Evolutionary conservation across 2,329 filamentous ascomycete genomes (phyloP).

Genomic region (Stemphylium lycopersici): DNA sequence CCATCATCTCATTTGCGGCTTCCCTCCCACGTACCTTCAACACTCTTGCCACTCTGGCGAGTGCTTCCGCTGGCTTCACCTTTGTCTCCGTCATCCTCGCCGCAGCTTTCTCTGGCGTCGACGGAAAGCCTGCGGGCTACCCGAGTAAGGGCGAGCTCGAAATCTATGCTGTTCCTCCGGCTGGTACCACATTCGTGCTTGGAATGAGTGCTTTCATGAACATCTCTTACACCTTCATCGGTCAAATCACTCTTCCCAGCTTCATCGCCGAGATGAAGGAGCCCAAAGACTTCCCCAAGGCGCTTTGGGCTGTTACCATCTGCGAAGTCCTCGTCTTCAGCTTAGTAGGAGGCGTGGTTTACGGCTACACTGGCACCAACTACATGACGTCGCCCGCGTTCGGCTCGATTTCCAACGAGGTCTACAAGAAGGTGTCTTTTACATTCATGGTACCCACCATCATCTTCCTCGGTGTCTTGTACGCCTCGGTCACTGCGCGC

Average conservation of each 20-base stretch:
- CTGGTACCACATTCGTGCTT: conserved; percentile 77
- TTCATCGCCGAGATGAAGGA: conserved; percentile 95
- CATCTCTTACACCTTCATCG: conserved; percentile 95
- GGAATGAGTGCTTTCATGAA: conserved; percentile 91
- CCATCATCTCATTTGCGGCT: conserved; percentile 75
- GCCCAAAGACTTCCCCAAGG: conserved; percentile 85
- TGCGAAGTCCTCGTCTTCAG: conserved; percentile 86
- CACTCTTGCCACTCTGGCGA: conserved; percentile 78
- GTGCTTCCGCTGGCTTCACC: conserved; percentile 82
- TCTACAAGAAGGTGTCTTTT: conserved; percentile 87
- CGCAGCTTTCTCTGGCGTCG: conserved; percentile 78
- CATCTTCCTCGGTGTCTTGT: conserved; percentile 89
- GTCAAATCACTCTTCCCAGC: conserved; percentile 89
- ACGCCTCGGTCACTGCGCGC: conserved; percentile 85
- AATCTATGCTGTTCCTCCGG: conserved; percentile 70
- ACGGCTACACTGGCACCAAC: conserved; percentile 86
- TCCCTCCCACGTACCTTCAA: conserved; percentile 87
- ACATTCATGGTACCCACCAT: conserved; percentile 96
- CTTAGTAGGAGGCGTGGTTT: conserved; percentile 79
- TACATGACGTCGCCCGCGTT: conserved; percentile 90
- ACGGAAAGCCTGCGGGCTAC: conserved; percentile 74
- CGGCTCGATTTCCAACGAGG: conserved; percentile 73
- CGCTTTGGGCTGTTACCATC: conserved; percentile 88
- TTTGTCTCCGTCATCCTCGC: conserved; percentile 88
- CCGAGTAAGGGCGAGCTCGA: conserved; percentile 63